A percentile compares a stretch with the other conserved stretches of the same genome.
phyloP scores from a whole-genome alignment of 768 basidiomycete genomes.

The Polyporus arcularius region DNA sequence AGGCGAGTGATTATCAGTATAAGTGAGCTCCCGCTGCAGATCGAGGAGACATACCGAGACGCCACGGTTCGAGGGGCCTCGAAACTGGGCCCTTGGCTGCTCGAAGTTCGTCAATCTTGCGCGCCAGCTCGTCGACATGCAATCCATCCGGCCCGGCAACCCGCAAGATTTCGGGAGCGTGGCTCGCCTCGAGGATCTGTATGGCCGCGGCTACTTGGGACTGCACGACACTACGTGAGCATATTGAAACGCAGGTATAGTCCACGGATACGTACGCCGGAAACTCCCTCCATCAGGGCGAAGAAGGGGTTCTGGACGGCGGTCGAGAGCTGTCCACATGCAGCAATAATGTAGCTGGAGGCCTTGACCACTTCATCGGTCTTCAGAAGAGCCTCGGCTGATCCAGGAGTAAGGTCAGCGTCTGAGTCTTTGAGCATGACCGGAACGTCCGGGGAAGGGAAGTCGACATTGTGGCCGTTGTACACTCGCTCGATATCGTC shows the following conservation, averaged over 20 bases:
- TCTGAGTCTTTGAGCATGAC: not conserved
- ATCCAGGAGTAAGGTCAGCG: not conserved
- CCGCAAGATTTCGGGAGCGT: conserved; percentile 66
- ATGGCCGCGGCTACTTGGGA: conserved; percentile 74
- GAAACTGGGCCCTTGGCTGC: not conserved
- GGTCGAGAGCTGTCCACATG: conserved; percentile 18
- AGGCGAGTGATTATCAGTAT: not conserved
- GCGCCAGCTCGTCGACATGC: conserved; percentile 42
- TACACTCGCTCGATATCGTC: conserved; percentile 64
- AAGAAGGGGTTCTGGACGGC: conserved; percentile 38
- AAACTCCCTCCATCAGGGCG: conserved; percentile 64
- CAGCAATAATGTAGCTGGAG: conserved; percentile 20
- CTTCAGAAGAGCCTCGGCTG: conserved; percentile 13
- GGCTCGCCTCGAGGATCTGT: conserved; percentile 68
- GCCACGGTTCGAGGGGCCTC: conserved; percentile 33
- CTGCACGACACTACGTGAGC: conserved; percentile 34
- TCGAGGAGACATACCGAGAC: conserved; percentile 45
- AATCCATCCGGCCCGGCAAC: conserved; percentile 56
- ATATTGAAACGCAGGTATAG: not conserved
- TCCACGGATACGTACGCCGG: conserved; percentile 46
- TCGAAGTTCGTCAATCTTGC: conserved; percentile 4
- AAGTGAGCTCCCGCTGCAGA: conserved; percentile 1
- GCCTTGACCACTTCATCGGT: conserved; percentile 19
- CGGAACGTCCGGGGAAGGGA: conserved; percentile 8
- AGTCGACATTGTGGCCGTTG: conserved; percentile 1